phyloP scores from a whole-genome alignment of 352 stramenopile genomes.

The Globisporangium mamillatum region DNA sequence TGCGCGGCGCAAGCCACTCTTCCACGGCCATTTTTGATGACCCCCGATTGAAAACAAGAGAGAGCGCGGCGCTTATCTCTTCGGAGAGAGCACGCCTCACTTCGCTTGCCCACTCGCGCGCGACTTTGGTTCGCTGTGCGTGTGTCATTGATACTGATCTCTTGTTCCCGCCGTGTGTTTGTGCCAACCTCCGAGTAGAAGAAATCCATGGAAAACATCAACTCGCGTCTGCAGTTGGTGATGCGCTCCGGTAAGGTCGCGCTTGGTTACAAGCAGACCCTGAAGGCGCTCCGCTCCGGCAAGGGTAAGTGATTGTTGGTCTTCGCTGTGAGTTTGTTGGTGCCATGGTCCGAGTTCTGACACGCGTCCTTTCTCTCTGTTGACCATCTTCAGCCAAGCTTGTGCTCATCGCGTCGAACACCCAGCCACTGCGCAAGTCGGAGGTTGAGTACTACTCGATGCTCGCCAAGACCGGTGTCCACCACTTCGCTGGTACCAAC shows the following conservation, averaged over 20 bases:
- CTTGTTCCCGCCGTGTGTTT: background rate
- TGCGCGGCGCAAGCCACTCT: constrained; percentile 13
- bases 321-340: background rate
- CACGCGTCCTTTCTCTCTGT: background rate
- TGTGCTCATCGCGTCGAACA: constrained; percentile 98
- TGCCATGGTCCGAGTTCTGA: background rate
- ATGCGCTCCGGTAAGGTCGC: constrained; percentile 99
- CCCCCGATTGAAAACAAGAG: constrained; percentile 6
- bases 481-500: constrained; percentile 99
- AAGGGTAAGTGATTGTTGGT: constrained; percentile 59
- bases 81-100: no score
- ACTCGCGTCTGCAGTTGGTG: constrained; percentile 98
- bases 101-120: no score
- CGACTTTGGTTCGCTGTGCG: background rate
- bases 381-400: constrained; percentile 88
- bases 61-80: constrained; percentile 8
- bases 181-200: constrained; percentile 75
- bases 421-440: constrained; percentile 97
- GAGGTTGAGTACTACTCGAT: constrained; percentile 99
- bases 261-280: constrained; percentile 98
- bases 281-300: constrained; percentile 96
- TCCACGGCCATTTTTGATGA: constrained; percentile 18
- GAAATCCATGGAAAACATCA: constrained; percentile 99
- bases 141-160: constrained; percentile 30
- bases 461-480: constrained; percentile 97